Evolutionary conservation across 768 basidiomycete species (phyloP).

Genomic region (Trametes villosa): DNA sequence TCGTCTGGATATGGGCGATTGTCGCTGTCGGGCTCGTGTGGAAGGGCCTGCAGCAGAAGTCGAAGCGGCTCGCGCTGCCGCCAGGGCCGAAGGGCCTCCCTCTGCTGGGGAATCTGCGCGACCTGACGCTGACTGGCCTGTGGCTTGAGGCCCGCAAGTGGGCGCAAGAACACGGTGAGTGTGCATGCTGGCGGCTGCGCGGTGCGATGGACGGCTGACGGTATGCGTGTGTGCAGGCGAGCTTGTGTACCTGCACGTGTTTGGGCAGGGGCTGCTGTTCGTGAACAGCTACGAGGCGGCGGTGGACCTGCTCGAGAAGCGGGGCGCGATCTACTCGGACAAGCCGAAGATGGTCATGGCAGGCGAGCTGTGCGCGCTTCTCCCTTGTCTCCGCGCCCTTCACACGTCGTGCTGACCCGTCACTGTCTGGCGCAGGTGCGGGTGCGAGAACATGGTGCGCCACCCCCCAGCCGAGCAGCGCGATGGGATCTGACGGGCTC

Average conservation of each 20-base stretch:
- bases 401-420: not conserved
- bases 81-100: constrained; percentile 31
- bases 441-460: constrained; percentile 69
- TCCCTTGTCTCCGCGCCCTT: constrained; percentile 1
- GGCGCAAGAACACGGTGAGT: constrained; percentile 26
- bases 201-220: not conserved
- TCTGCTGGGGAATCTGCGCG: constrained; percentile 30
- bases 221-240: constrained; percentile 22
- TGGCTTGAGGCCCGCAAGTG: constrained; percentile 27
- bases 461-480: not conserved
- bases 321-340: constrained; percentile 54
- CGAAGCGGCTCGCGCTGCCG: constrained; percentile 19
- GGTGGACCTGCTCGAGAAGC: constrained; percentile 50
- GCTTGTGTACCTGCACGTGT: constrained; percentile 51
- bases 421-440: constrained; percentile 40
- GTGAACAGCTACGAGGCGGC: constrained; percentile 49
- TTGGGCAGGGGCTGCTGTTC: constrained; percentile 50
- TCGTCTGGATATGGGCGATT: constrained; percentile 16
- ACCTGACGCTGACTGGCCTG: constrained; percentile 26
- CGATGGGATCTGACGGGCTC: not conserved
- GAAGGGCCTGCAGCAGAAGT: constrained; percentile 20
- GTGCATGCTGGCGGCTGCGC: too few species aligned
- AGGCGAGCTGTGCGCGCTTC: constrained; percentile 24
- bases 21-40: constrained; percentile 16
- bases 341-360: constrained; percentile 43